These are phyloP conservation scores for Asterophora parasitica DNA, from an alignment of 768 basidiomycete genomes.

Conservation along the genomic window DNA sequence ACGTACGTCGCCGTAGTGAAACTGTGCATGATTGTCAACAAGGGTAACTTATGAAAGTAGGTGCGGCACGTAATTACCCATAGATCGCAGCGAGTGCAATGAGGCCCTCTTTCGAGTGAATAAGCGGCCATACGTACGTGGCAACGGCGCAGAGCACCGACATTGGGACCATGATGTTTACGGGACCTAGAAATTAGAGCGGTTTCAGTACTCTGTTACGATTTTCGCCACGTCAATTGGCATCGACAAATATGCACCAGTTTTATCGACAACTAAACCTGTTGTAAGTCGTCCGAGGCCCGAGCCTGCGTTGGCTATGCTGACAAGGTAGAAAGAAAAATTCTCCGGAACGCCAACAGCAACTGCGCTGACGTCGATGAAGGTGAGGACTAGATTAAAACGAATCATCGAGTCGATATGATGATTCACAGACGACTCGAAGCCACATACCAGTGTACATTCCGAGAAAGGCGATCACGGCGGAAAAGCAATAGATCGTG, in stretches of 20 bases:
- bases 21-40: slow-evolving; percentile 21
- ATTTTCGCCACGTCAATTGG: not conserved
- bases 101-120: slow-evolving; percentile 33
- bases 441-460: slow-evolving; percentile 46
- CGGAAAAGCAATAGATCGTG: slow-evolving; percentile 45
- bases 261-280: slow-evolving; percentile 45
- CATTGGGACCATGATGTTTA: slow-evolving; percentile 57
- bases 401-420: slow-evolving; percentile 7
- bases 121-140: slow-evolving; percentile 61
- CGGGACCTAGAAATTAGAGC: slow-evolving; percentile 35
- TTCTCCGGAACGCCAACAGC: slow-evolving; percentile 38
- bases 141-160: slow-evolving; percentile 42
- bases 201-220: too few species aligned
- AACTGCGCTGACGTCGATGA: slow-evolving; percentile 49
- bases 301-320: slow-evolving; percentile 58
- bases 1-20: slow-evolving; percentile 56
- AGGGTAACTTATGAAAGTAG: not conserved
- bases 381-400: slow-evolving; percentile 41
- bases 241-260: slow-evolving; percentile 29
- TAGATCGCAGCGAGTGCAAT: slow-evolving; percentile 50
- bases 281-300: slow-evolving; percentile 48
- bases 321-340: slow-evolving; percentile 54
- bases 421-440: slow-evolving; percentile 7
- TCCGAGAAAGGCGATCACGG: slow-evolving; percentile 50
- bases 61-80: slow-evolving; percentile 35